Evolutionary conservation across 2,329 filamentous ascomycete species (phyloP), one percentile per base, ranked within the genome.

Genomic region (Annulohypoxylon truncatum): DNA sequence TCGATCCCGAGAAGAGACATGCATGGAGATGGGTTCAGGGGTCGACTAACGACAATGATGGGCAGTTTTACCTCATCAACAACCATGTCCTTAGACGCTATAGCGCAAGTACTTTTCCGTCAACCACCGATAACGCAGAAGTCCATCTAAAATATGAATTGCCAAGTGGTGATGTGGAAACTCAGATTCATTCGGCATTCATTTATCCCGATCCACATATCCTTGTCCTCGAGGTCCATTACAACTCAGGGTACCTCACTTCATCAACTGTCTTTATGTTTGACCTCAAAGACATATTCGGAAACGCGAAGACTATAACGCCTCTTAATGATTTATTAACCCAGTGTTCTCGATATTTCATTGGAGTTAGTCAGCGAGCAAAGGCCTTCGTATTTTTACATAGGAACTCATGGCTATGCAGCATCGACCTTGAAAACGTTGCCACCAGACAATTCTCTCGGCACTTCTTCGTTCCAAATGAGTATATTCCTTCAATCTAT

Each of bases 211-310:
- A 46, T 33, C 9, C 26, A n/a, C 53, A 56, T 7, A 46, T 24
- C 1, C 31, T 56, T 4, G 12, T 56, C 20, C 26, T 56, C 18
- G 53, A 46, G 20, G 13, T 56, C 18, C 53, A 40, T 20, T 15
- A 40, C 10, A 15, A 54, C 22, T 54, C 35, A 3, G 40, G 42
- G 4, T 56, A 47, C 20, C 10, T 47, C 10, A 47, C 26, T 15
- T 42, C 51, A 7, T 54, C 51, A 29, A 29, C 33, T 18, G 51
- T 54, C 31, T 42, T 54, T 29, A 22, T 42, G 5, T 54, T 54
- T 42, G 9, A 26, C 6, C 33, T 54, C 13, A 15, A 29, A 8
- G n/a, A 9, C 7, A n/a, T 13, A 15, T 15, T n/a, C 13, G 4
- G 42, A 4, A 7, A 20, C 33, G 15, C n/a, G 35, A 20, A 38